Base-by-base conservation (phyloP, 2,329 filamentous ascomycete species). In the Teratosphaeria nubilosa region DNA sequence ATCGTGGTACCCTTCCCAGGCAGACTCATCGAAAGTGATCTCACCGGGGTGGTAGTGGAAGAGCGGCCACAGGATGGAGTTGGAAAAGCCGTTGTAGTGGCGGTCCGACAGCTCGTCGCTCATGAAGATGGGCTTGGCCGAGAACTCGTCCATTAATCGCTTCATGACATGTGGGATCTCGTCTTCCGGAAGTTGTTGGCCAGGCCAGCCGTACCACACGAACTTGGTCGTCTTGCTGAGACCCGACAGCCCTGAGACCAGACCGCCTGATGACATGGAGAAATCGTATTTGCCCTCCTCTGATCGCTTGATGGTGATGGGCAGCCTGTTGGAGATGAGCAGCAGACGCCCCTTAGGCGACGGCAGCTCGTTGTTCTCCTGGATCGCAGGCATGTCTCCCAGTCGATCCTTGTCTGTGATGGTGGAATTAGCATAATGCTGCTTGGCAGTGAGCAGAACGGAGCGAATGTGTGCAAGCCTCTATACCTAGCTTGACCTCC, bases 41-140 rank as follows among this genome's bases (percentile, higher is more conserved):
- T 97, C 92, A 71, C 92, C 92, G 55, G 94, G 92, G 75, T 99
- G 94, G 77, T 97, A 97, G 78, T 97, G 94, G 79, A 99, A 95
- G 45, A 99, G 85, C 2, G 94, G 94, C 94, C 94, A 99, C 60
- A 99, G 86, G 73, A 97, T 97, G 7, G 90, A 95, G 75, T 99
- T 97, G 41, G 91, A 92, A 74, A 97, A 97, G 53, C 94, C 94
- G 71, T 99, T 99, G 80, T 99, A 97, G 75, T 97, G 94, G 62
- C 86, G 84, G 73, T 97, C 94, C 55, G 91, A 91, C 61, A 97
- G 82, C 65, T 97, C 91, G 68, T 96, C 90, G 61, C 91, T 88
- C 69, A 97, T 85, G 72, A 96, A 96, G 57, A 99, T 88, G 1
- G 94, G 92, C 48, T 95, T 84, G 7, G 92, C 91, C 66, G 87